Evolutionary conservation across 1,139 yeast genomes (phyloP).

Genomic region (Lodderomyces theae): DNA sequence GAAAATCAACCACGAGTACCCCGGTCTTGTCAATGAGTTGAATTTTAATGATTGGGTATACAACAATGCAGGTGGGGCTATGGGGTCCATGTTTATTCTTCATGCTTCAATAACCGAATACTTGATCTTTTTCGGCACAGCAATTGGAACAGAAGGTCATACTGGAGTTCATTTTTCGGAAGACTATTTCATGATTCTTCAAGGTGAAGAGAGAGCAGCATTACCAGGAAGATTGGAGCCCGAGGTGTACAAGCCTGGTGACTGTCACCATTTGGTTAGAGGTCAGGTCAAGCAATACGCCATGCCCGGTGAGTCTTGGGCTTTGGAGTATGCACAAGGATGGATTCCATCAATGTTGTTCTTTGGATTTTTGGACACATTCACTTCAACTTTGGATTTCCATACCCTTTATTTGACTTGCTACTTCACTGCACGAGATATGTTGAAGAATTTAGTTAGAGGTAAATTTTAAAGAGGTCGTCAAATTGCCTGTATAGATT

Average conservation of each 20-base stretch:
- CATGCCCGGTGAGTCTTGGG: slow-evolving; percentile 79
- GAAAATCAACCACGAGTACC: slow-evolving; percentile 57
- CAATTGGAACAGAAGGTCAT: slow-evolving; percentile 94
- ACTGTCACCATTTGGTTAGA: slow-evolving; percentile 69
- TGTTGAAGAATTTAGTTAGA: slow-evolving; percentile 60
- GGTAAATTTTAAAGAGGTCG: slow-evolving; percentile 56
- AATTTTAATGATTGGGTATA: slow-evolving; percentile 86
- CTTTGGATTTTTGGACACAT: slow-evolving; percentile 81
- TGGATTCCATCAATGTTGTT: slow-evolving; percentile 98
- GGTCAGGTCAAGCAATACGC: slow-evolving; percentile 79
- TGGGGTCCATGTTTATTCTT: slow-evolving; percentile 94
- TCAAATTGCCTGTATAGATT: neutral
- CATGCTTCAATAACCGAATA: slow-evolving; percentile 96
- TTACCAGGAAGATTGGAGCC: slow-evolving; percentile 56
- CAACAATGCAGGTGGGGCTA: slow-evolving; percentile 98
- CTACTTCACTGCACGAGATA: slow-evolving; percentile 71
- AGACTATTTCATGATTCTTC: slow-evolving; percentile 86
- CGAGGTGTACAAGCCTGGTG: slow-evolving; percentile 77
- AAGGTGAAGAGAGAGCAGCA: slow-evolving; percentile 76
- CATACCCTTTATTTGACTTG: slow-evolving; percentile 65
- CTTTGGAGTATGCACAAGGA: slow-evolving; percentile 95
- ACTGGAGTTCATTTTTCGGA: slow-evolving; percentile 94
- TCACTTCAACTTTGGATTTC: slow-evolving; percentile 80
- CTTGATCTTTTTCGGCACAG: slow-evolving; percentile 81
- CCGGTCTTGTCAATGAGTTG: slow-evolving; percentile 61